Conservation (phyloP, 352 stramenopile genomes). For the Halophytophthora batemanensis region DNA sequence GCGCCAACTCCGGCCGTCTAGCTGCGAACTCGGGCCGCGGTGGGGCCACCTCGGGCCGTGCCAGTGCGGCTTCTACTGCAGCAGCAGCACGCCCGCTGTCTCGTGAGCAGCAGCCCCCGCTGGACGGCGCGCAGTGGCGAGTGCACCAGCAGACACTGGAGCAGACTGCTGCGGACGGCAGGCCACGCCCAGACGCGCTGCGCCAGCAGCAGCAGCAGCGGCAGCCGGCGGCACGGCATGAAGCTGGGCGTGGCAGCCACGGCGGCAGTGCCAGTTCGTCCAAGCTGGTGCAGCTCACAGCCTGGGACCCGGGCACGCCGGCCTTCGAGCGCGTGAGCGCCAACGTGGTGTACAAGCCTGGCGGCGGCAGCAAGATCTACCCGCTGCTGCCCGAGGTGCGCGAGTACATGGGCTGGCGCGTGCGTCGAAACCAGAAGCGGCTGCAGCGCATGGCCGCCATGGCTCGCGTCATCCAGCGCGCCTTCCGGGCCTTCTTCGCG, state of each 20-base stretch:
- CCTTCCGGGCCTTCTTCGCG: conserved; percentile 87
- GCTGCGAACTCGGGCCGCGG: too few species aligned
- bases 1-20: neutral
- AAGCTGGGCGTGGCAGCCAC: too few species aligned
- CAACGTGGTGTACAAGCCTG: conserved; percentile 84
- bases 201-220: too few species aligned
- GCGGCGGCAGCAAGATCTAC: conserved; percentile 86
- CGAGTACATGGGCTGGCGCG: conserved; percentile 96
- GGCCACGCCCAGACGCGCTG: too few species aligned
- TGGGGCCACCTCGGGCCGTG: too few species aligned
- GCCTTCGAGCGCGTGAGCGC: conserved; percentile 86
- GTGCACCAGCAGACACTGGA: conserved; percentile 33
- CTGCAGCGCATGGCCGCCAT: conserved; percentile 84
- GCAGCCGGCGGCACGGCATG: too few species aligned
- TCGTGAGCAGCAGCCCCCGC: conserved; percentile 26
- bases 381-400: conserved; percentile 84
- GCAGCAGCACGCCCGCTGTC: conserved; percentile 3
- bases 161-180: conserved; percentile 6
- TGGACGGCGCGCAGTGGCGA: conserved; percentile 38
- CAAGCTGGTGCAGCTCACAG: conserved; percentile 33
- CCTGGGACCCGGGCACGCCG: conserved; percentile 71
- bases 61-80: neutral
- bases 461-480: conserved; percentile 86
- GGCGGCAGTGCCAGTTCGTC: conserved; percentile 4
- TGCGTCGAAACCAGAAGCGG: conserved; percentile 92